Percentiles rank a stretch among this genome's conserved stretches.
Evolutionary conservation across 2,329 filamentous ascomycete species (phyloP).

Genomic region (Verticillium nubilum): DNA sequence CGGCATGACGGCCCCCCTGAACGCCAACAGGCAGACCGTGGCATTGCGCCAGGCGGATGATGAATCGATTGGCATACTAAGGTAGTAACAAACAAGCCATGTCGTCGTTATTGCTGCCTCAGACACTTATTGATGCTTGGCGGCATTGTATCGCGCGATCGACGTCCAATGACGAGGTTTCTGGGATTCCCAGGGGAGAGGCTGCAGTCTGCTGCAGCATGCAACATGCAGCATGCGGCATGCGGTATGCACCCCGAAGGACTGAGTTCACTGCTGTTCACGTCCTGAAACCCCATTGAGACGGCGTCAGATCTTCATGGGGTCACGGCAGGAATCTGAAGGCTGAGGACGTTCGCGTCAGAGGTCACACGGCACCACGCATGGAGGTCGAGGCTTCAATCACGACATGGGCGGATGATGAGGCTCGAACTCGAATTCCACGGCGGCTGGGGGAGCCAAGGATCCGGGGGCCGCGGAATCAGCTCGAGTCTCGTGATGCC

Average conservation of each 20-base stretch:
- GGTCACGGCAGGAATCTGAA: not conserved
- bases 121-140: not conserved
- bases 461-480: not conserved
- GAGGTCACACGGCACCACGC: not conserved
- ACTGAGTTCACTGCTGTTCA: not conserved
- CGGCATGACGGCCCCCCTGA: not conserved
- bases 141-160: not conserved
- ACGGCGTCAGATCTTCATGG: not conserved
- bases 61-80: not conserved
- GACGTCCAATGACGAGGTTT: not conserved
- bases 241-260: not conserved
- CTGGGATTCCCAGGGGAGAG: not conserved
- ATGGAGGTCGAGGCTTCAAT: not conserved
- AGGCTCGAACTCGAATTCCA: not conserved
- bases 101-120: not conserved
- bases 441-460: not conserved
- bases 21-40: not conserved
- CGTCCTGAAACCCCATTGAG: not conserved
- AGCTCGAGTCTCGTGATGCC: not conserved
- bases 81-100: too few relatives aligned
- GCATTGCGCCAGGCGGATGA: not conserved
- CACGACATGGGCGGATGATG: not conserved
- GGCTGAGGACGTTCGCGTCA: not conserved
- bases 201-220: not conserved
- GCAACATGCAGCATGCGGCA: not conserved